Evolutionary conservation across 305 asterid species (phyloP).

Genomic region (Petunia hybrid): DNA sequence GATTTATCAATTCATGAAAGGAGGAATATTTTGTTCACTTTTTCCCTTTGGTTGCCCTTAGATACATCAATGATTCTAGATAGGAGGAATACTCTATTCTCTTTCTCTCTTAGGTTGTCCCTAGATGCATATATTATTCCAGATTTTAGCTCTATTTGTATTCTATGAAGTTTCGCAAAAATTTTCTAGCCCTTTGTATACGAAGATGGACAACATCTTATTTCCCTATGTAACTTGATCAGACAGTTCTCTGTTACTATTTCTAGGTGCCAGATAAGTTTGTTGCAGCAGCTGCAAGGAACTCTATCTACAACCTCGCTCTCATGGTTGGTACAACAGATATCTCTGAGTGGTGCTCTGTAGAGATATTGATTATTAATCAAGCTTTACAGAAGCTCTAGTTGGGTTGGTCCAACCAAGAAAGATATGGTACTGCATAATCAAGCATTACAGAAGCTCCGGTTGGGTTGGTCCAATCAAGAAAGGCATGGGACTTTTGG

Average conservation of each 20-base stretch:
- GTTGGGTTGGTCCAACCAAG: too few species aligned
- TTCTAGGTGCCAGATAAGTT: slow-evolving; percentile 84
- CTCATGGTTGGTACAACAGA: slow-evolving; percentile 93
- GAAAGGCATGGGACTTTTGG: slow-evolving; percentile 41
- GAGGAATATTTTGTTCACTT: too few species aligned
- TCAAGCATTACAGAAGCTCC: too few species aligned
- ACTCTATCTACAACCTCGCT: slow-evolving; percentile 87
- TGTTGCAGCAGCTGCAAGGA: slow-evolving; percentile 87
- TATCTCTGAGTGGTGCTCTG: slow-evolving; percentile 93
- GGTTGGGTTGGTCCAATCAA: too few species aligned
- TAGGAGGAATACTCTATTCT: too few species aligned
- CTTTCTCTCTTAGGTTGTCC: too few species aligned
- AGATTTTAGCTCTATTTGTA: not conserved
- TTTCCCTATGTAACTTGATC: not conserved
- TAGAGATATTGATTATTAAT: slow-evolving; percentile 69
- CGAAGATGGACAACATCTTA: not conserved
- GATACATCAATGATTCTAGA: too few species aligned
- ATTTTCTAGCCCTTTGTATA: not conserved
- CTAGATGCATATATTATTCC: not conserved
- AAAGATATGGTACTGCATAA: too few species aligned
- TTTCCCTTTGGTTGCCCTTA: too few species aligned
- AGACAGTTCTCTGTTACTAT: not conserved
- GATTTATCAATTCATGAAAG: too few species aligned
- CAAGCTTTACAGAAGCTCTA: slow-evolving; percentile 68
- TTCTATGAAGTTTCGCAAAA: not conserved